Percentiles rank a stretch among this genome's conserved stretches.
Evolutionary conservation across 2,329 filamentous ascomycete species (phyloP).

Genomic region (Sporothrix pseudoabietina): DNA sequence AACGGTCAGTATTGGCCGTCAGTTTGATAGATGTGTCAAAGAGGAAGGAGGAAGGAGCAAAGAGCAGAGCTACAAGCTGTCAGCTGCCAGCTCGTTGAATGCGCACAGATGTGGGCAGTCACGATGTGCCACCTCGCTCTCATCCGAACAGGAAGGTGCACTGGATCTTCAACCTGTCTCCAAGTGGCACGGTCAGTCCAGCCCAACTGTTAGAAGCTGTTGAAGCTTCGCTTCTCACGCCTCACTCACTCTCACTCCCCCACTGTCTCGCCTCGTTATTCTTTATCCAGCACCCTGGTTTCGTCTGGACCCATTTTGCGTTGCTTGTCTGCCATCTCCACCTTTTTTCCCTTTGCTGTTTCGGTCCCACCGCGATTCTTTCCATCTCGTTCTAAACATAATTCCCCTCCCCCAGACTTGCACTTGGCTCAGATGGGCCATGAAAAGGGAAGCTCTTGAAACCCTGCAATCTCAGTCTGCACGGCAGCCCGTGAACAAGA

Average conservation of each 20-base stretch:
- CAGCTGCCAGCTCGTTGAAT: not conserved
- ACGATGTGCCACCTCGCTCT: not conserved
- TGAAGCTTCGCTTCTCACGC: not conserved
- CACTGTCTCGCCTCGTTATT: slow-evolving; percentile 15
- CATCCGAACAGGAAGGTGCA: slow-evolving; percentile 1
- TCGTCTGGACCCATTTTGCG: not conserved
- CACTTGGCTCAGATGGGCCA: not conserved
- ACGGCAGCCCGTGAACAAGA: not conserved
- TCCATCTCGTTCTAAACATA: not conserved
- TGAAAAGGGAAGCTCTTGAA: not conserved
- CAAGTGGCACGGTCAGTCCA: not conserved
- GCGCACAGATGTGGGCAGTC: not conserved
- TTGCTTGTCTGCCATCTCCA: not conserved
- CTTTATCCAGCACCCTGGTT: slow-evolving; percentile 17
- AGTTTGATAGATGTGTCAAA: not conserved
- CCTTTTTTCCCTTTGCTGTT: not conserved
- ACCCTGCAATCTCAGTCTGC: not conserved
- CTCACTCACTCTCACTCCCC: not conserved
- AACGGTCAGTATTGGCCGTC: not conserved
- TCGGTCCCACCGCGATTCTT: slow-evolving; percentile 1
- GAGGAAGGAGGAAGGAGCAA: not conserved
- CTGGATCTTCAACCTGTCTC: not conserved
- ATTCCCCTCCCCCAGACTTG: slow-evolving; percentile 20
- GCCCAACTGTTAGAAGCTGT: not conserved
- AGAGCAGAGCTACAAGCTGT: not conserved